Evolutionary conservation across 768 basidiomycete genomes (phyloP).

Genomic region (Boletus rex-veris): DNA sequence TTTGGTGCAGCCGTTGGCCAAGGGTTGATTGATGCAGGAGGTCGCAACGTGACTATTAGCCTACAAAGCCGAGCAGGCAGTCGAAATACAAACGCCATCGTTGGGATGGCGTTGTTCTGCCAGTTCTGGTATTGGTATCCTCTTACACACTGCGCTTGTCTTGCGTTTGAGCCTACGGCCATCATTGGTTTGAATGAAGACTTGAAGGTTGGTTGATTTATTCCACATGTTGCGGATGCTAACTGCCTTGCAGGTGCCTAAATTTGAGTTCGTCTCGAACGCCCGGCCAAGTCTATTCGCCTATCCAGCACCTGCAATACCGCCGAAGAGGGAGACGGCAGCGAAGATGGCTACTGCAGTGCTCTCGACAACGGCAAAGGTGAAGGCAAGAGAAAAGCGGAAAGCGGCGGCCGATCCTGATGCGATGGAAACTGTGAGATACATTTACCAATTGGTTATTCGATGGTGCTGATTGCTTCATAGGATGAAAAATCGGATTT

Average conservation of each 20-base stretch:
- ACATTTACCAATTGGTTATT: not conserved
- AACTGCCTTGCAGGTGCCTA: conserved; percentile 67
- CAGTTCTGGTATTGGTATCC: conserved; percentile 99
- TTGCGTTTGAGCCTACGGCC: conserved; percentile 94
- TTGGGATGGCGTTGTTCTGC: conserved; percentile 97
- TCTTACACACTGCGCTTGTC: conserved; percentile 84
- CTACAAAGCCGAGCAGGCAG: conserved; percentile 92
- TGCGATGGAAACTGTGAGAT: conserved; percentile 75
- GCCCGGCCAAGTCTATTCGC: conserved; percentile 89
- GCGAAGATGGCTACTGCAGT: conserved; percentile 93
- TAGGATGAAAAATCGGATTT: conserved; percentile 55
- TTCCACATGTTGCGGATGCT: not conserved
- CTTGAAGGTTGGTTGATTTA: conserved; percentile 57
- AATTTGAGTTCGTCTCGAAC: conserved; percentile 88
- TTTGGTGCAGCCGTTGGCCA: conserved; percentile 96
- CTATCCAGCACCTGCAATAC: conserved; percentile 82
- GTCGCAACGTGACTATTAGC: conserved; percentile 92
- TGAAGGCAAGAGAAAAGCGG: conserved; percentile 91
- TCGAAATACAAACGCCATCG: conserved; percentile 88
- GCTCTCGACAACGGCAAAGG: conserved; percentile 94
- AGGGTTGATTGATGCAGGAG: conserved; percentile 96
- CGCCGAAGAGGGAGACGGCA: conserved; percentile 89
- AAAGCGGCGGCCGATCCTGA: conserved; percentile 83
- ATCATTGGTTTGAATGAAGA: conserved; percentile 89
- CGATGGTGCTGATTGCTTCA: conserved; percentile 13